Percentiles rank a stretch among this genome's conserved stretches.
Evolutionary conservation across 2,329 filamentous ascomycete species (phyloP).

Genomic region (Parastagonospora avenae): DNA sequence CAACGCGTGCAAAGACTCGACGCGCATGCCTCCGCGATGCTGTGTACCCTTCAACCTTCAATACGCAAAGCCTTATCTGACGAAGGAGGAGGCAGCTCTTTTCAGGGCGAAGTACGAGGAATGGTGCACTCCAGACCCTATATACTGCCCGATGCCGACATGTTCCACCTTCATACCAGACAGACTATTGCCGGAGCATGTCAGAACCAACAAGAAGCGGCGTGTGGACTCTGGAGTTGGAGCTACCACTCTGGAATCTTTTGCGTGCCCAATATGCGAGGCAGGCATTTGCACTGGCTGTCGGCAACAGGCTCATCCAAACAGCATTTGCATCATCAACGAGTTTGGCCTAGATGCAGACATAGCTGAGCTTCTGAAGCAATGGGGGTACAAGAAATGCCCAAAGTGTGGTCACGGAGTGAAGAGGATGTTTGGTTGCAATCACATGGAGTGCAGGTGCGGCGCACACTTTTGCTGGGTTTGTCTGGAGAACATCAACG

Average conservation of each 20-base stretch:
- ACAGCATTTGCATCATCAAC: conserved; percentile 41
- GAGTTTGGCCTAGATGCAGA: conserved; percentile 44
- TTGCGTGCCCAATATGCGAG: conserved; percentile 53
- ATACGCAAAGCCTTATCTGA: conserved; percentile 43
- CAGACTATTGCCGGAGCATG: conserved; percentile 22
- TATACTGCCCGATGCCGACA: conserved; percentile 56
- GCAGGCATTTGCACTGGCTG: conserved; percentile 52
- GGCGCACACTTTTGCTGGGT: conserved; percentile 58
- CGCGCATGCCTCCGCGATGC: conserved; percentile 55
- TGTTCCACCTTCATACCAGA: conserved; percentile 56
- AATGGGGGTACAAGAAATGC: conserved; percentile 57
- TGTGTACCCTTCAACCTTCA: conserved; percentile 52
- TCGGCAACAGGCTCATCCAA: conserved; percentile 48
- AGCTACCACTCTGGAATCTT: conserved; percentile 25
- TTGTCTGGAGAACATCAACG: conserved; percentile 45
- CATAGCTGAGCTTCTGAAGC: conserved; percentile 44
- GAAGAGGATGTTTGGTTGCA: conserved; percentile 56
- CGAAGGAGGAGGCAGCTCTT: conserved; percentile 38
- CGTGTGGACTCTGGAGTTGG: conserved; percentile 33
- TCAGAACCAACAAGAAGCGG: conserved; percentile 20
- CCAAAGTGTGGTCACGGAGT: conserved; percentile 57
- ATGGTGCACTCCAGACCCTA: conserved; percentile 51
- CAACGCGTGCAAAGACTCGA: conserved; percentile 45
- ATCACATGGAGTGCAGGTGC: conserved; percentile 55
- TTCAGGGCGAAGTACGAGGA: conserved; percentile 56